phyloP scores from a whole-genome alignment of 257 asterid genomes.

The Nicotiana tomentosiformis region DNA sequence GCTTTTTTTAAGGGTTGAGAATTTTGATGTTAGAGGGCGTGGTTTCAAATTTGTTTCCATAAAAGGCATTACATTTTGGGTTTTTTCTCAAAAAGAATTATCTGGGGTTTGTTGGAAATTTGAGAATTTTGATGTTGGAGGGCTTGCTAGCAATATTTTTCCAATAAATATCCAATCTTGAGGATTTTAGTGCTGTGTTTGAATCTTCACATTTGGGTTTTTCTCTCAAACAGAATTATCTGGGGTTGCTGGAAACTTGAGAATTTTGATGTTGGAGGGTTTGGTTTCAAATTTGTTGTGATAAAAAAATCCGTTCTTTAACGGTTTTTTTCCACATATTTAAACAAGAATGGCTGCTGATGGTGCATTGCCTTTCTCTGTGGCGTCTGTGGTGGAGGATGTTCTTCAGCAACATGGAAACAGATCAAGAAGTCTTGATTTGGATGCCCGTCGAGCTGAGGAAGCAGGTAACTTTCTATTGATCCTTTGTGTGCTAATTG shows the following conservation, averaged over 20 bases:
- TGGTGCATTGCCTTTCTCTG: conserved; percentile 63
- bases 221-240: not conserved
- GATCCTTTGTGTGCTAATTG: not conserved
- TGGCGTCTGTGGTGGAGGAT: conserved; percentile 88
- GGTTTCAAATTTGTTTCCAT: not conserved
- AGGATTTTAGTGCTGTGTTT: not conserved
- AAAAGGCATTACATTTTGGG: not conserved
- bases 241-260: not conserved
- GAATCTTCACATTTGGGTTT: not conserved
- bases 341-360: conserved; percentile 36
- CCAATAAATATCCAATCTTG: too few relatives aligned
- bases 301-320: not conserved
- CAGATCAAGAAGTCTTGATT: conserved; percentile 71
- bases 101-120: not conserved
- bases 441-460: conserved; percentile 84
- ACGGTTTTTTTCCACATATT: not conserved
- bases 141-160: not conserved
- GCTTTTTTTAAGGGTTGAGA: not conserved
- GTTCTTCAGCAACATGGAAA: conserved; percentile 93
- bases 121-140: conserved; percentile 10
- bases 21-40: not conserved
- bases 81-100: too few relatives aligned
- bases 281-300: not conserved
- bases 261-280: conserved; percentile 8
- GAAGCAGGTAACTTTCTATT: conserved; percentile 65